Percentiles rank a stretch among this genome's conserved stretches.
phyloP scores from a whole-genome alignment of 2,329 filamentous ascomycete genomes.

The Calonectria pauciramosa region DNA sequence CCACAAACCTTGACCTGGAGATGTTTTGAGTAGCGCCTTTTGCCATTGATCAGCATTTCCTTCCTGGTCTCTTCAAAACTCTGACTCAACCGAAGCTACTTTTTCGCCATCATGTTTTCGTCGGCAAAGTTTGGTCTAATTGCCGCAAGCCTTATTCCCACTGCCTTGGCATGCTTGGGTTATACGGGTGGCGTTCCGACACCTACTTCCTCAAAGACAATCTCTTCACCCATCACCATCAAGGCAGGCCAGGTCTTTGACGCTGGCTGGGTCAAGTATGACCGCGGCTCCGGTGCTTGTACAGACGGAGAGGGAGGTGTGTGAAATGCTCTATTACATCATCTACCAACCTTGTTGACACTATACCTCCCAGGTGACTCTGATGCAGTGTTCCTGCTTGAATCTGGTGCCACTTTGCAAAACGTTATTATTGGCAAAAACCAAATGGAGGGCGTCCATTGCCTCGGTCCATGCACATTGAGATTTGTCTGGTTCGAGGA shows the following conservation, averaged over 20 bases:
- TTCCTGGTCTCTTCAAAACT: background rate
- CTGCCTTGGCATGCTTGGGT: conserved; percentile 45
- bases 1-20: background rate
- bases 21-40: background rate
- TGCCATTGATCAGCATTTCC: background rate
- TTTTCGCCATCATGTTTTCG: background rate
- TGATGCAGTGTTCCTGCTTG: conserved; percentile 40
- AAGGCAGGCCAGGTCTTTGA: conserved; percentile 44
- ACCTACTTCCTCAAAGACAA: conserved; percentile 40
- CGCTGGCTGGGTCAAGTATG: conserved; percentile 49
- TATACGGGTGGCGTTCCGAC: conserved; percentile 45
- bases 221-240: conserved; percentile 46
- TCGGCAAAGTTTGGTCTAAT: background rate
- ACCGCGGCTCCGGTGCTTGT: conserved; percentile 53
- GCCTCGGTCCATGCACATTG: conserved; percentile 44
- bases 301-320: conserved; percentile 55
- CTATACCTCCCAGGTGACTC: conserved; percentile 18
- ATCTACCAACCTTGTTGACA: background rate
- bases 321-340: background rate
- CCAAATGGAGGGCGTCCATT: conserved; percentile 47
- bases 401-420: conserved; percentile 36
- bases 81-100: background rate
- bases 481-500: conserved; percentile 46
- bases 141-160: background rate
- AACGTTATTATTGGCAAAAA: conserved; percentile 43